A percentile compares a stretch with the other conserved stretches of the same genome.
Conservation (phyloP, 805 yeast genomes). For the Candida hispaniensis region DNA sequence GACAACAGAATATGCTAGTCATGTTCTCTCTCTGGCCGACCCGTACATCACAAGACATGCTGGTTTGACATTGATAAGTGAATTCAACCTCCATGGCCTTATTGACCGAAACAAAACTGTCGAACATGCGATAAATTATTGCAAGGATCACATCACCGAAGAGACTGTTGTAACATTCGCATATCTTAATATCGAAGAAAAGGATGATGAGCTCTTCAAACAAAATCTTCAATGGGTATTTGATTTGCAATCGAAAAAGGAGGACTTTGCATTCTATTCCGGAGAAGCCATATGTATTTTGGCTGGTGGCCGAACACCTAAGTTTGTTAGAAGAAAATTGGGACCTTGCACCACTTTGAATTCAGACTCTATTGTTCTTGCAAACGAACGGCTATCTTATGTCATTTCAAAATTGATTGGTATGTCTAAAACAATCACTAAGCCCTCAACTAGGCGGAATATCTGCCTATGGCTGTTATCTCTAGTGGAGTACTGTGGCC, state of each 20-base stretch:
- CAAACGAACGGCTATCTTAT: conserved; percentile 16
- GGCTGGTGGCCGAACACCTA: conserved; percentile 68
- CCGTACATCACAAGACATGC: conserved; percentile 7
- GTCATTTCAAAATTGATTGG: conserved; percentile 43
- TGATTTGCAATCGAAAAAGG: conserved; percentile 53
- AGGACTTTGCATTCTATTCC: conserved; percentile 63
- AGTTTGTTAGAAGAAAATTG: conserved; percentile 38
- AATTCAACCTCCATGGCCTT: conserved; percentile 4
- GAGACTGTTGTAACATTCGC: conserved; percentile 34
- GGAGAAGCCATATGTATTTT: conserved; percentile 76
- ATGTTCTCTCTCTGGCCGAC: conserved; percentile 1
- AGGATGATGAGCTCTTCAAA: conserved; percentile 4
- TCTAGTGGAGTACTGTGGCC: conserved; percentile 61
- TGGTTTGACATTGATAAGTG: conserved; percentile 1
- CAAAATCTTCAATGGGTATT: conserved; percentile 37
- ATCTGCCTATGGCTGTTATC: conserved; percentile 82
- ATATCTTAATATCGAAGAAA: conserved; percentile 15
- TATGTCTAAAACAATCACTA: conserved; percentile 45
- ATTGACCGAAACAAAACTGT: conserved; percentile 6
- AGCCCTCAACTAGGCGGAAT: conserved; percentile 63
- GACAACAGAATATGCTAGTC: not conserved
- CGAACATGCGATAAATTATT: conserved; percentile 1
- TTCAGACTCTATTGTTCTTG: not conserved
- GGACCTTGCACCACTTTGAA: conserved; percentile 31
- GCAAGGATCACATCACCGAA: not conserved